Evolutionary conservation across 2,329 filamentous ascomycete genomes (phyloP).

Genomic region (Venturia nashicola): DNA sequence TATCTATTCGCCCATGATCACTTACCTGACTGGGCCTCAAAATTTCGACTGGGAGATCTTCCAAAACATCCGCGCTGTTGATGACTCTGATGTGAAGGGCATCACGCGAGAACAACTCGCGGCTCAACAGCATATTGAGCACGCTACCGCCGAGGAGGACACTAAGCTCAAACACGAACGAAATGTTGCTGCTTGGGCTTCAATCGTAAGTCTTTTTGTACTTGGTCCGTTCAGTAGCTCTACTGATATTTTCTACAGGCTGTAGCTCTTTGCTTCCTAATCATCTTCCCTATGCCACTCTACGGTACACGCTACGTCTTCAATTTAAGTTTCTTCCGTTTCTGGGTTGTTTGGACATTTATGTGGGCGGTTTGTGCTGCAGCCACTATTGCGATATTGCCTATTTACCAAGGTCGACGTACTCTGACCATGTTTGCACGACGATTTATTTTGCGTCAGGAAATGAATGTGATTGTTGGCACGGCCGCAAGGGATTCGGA

Average conservation of each 20-base stretch:
- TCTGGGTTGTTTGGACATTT: conserved; percentile 6
- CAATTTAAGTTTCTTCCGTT: conserved; percentile 1
- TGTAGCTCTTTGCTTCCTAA: background rate
- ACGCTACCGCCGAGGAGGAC: background rate
- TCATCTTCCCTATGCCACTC: conserved; percentile 7
- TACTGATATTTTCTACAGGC: background rate
- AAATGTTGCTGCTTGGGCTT: background rate
- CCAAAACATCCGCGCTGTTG: conserved; percentile 10
- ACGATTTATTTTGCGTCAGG: background rate
- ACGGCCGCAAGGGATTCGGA: background rate
- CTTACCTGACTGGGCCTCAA: conserved; percentile 13
- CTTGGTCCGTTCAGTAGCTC: background rate
- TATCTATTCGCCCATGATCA: conserved; percentile 15
- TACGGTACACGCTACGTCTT: conserved; percentile 9
- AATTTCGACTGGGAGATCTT: conserved; percentile 16
- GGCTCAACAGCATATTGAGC: background rate
- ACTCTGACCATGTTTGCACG: conserved; percentile 1
- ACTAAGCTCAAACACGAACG: background rate
- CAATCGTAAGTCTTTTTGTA: background rate
- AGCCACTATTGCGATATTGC: background rate
- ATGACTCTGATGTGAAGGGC: conserved; percentile 8
- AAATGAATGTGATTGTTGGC: background rate
- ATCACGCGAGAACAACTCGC: conserved; percentile 7
- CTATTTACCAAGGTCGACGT: background rate
- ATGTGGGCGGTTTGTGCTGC: background rate